phyloP scores from a whole-genome alignment of 306 rosid species.

The Vachellia pachyceras region DNA sequence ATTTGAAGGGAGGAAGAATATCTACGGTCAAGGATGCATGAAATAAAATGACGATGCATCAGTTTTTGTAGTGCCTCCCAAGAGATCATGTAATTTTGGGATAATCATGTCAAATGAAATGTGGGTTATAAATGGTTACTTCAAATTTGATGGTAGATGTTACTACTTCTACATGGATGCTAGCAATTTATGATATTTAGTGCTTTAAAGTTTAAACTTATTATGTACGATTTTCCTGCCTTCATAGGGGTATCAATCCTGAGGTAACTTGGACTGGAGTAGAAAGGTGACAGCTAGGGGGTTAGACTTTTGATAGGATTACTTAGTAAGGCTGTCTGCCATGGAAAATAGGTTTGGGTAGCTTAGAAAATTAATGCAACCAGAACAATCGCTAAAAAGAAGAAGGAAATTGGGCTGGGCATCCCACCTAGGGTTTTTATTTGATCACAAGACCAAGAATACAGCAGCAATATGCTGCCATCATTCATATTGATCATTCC shows the following conservation, averaged over 20 bases:
- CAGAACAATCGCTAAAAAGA: not conserved
- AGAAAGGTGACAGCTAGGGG: not conserved
- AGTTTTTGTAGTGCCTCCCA: not conserved
- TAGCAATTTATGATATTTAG: not conserved
- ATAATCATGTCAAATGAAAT: slow-evolving; percentile 6
- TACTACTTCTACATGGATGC: not conserved
- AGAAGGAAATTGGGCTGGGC: not conserved
- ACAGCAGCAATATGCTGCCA: not conserved
- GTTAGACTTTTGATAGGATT: not conserved
- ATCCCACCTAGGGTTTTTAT: not conserved
- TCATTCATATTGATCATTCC: not conserved
- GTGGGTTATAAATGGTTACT: not conserved
- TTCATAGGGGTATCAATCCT: not conserved
- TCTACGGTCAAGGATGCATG: not conserved
- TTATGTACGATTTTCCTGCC: slow-evolving; percentile 13
- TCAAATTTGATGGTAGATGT: slow-evolving; percentile 24
- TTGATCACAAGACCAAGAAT: not conserved
- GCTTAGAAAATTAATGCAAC: not conserved
- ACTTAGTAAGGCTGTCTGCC: not conserved
- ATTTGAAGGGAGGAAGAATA: slow-evolving; percentile 4
- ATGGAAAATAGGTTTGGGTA: not conserved
- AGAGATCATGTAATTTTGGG: slow-evolving; percentile 9
- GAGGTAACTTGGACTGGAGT: slow-evolving; percentile 5
- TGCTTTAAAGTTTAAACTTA: not conserved
- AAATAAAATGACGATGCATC: not conserved